These are phyloP conservation scores for Capsella bursapastoris DNA, from an alignment of 345 rosid genomes.

Conservation along the genomic window DNA sequence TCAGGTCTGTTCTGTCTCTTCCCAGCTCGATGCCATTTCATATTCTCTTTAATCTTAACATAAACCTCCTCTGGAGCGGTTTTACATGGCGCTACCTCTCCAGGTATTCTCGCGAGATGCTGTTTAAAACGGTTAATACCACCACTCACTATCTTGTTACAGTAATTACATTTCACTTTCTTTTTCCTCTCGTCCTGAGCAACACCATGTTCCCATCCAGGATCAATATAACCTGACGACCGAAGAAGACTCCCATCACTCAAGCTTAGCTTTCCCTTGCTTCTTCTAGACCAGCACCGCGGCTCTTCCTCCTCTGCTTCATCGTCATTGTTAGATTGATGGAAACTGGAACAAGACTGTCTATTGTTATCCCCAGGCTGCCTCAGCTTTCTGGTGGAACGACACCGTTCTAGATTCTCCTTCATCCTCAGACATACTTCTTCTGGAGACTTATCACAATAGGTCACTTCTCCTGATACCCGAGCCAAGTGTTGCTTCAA, in stretches of 20 bases:
- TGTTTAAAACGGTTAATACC: slow-evolving; percentile 85
- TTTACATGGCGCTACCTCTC: slow-evolving; percentile 77
- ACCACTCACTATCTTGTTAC: slow-evolving; percentile 74
- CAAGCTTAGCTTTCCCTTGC: slow-evolving; percentile 56
- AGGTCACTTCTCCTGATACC: slow-evolving; percentile 77
- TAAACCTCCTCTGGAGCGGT: slow-evolving; percentile 75
- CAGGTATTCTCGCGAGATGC: slow-evolving; percentile 83
- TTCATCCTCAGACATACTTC: slow-evolving; percentile 69
- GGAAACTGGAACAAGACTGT: slow-evolving; percentile 51
- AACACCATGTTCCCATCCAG: slow-evolving; percentile 86
- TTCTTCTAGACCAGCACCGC: slow-evolving; percentile 50
- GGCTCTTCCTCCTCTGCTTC: slow-evolving; percentile 40
- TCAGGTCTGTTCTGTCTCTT: slow-evolving; percentile 65
- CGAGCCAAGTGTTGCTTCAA: slow-evolving; percentile 81
- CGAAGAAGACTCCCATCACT: slow-evolving; percentile 62
- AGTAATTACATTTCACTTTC: slow-evolving; percentile 76
- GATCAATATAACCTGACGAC: slow-evolving; percentile 77
- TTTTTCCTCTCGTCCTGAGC: slow-evolving; percentile 83
- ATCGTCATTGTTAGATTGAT: slow-evolving; percentile 45
- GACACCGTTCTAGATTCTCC: slow-evolving; percentile 68
- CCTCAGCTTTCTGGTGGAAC: slow-evolving; percentile 60
- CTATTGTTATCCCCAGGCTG: slow-evolving; percentile 52
- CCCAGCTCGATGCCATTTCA: slow-evolving; percentile 83
- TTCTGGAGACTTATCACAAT: slow-evolving; percentile 75
- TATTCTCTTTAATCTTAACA: slow-evolving; percentile 73